Percentiles rank a stretch among this genome's conserved stretches.
Conservation (phyloP, 345 rosid species). For the Pistacia vera region DNA sequence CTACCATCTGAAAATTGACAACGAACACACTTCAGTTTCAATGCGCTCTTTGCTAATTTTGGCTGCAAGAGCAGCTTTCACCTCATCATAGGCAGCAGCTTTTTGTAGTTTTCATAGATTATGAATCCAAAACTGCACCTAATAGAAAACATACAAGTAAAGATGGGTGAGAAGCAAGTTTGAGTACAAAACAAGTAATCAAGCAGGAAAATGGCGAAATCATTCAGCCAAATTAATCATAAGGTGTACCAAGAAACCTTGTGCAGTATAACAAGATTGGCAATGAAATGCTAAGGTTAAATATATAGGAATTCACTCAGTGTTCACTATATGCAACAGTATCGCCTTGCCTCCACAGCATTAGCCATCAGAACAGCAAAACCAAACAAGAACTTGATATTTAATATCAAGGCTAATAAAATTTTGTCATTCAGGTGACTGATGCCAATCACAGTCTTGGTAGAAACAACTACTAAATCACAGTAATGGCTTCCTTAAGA, state of each 20-base stretch:
- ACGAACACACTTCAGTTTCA: constrained; percentile 73
- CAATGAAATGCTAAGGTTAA: neutral
- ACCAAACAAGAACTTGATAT: neutral
- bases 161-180: neutral
- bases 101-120: constrained; percentile 71
- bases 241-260: neutral
- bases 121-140: constrained; percentile 89
- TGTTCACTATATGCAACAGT: neutral
- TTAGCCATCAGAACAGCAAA: neutral
- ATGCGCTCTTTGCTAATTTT: constrained; percentile 93
- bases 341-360: neutral
- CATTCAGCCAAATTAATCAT: neutral
- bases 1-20: constrained; percentile 1
- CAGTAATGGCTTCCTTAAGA: neutral
- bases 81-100: constrained; percentile 79
- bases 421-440: neutral
- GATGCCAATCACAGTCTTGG: neutral
- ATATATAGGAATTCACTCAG: neutral
- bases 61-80: constrained; percentile 77
- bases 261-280: neutral
- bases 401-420: neutral
- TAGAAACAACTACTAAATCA: no score
- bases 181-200: neutral
- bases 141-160: constrained; percentile 31
- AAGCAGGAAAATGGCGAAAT: neutral